Evolutionary conservation across 2,329 filamentous ascomycete species (phyloP).

Genomic region (Ophiocordyceps sinensis): DNA sequence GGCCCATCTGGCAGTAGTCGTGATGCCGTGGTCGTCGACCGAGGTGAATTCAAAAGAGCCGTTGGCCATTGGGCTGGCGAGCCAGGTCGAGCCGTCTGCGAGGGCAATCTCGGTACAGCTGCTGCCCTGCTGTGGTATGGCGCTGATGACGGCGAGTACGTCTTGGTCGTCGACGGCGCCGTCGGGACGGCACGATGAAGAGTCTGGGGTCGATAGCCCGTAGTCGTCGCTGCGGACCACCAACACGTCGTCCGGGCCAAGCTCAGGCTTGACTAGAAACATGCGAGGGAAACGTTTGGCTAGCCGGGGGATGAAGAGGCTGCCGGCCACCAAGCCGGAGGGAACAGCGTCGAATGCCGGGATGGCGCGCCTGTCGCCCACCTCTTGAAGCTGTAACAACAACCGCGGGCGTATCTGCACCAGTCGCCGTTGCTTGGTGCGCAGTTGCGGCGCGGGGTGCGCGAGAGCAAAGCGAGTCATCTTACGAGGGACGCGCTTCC

Average conservation of each 20-base stretch:
- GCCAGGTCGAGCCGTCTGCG: constrained; percentile 46
- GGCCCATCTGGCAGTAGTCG: constrained; percentile 56
- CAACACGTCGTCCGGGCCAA: constrained; percentile 56
- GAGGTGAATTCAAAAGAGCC: constrained; percentile 54
- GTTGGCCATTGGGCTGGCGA: constrained; percentile 32
- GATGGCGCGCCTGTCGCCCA: constrained; percentile 46
- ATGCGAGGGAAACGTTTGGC: constrained; percentile 48
- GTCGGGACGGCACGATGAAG: constrained; percentile 17
- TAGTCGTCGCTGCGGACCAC: constrained; percentile 60
- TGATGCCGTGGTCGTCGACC: constrained; percentile 40
- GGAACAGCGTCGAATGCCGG: constrained; percentile 64
- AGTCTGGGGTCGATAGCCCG: constrained; percentile 15
- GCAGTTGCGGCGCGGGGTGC: constrained; percentile 46
- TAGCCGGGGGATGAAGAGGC: constrained; percentile 42
- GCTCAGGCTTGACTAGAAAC: constrained; percentile 45
- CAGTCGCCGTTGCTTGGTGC: constrained; percentile 48
- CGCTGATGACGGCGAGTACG: constrained; percentile 56
- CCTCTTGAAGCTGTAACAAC: constrained; percentile 55
- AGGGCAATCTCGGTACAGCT: constrained; percentile 52
- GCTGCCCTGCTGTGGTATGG: constrained; percentile 31
- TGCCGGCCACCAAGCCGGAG: constrained; percentile 41
- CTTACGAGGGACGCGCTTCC: constrained; percentile 32
- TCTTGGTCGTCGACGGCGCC: constrained; percentile 31
- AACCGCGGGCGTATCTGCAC: constrained; percentile 53
- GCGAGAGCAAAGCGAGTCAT: constrained; percentile 54